Evolutionary conservation across 139 green algal genomes (phyloP), one percentile per base, ranked within the genome.

Genomic region (Coelastrella sp.): DNA sequence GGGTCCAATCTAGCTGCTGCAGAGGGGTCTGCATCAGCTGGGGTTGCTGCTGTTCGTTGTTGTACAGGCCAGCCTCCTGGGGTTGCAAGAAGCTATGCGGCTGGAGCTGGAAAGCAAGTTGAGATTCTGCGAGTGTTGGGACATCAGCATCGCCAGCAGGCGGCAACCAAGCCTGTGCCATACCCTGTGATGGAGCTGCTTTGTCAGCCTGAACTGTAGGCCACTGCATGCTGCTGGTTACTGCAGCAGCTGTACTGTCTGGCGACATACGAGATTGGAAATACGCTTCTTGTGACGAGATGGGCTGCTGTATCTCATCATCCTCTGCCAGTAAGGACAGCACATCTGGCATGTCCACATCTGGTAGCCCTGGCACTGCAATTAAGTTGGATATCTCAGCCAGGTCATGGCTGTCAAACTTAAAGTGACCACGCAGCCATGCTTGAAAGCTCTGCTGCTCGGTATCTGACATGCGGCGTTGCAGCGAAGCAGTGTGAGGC

Each of bases 341-440:
- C 5, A 60, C 69, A 60, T 78, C 69, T 23, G 17, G 23, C 40
- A 59, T 60, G 21, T 78, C 40, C 5, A 59, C 40, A 30, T 78
- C 69, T 59, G 38, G 21, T 5, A 78, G 38, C 25, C 43, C 69
- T 37, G 69, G 69, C 25, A 78, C 69, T n/a, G 40, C 69, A 21
- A 78, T 78, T 23, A 34, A 60, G 69, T 35, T 59, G 2, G 69
- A 60, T 40, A 78, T 78, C 41, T 78, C 69, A 6, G 69, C 69
- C 4, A 78, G 69, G 69, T 78, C 69, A 4, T 32, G 41, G 23
- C 30, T 35, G 27, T 78, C 69, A 60, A 78, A 48, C 27, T 41
- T 78, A 69, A 69, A 69, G 23, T 69, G 62, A 3, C 30, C 30
- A 41, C 30, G 19, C 1, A 69, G 62, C 62, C 62, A 69, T 15